Base-by-base conservation (phyloP, 139 green algal species). In the Deuterostichococcus epilithicus region DNA sequence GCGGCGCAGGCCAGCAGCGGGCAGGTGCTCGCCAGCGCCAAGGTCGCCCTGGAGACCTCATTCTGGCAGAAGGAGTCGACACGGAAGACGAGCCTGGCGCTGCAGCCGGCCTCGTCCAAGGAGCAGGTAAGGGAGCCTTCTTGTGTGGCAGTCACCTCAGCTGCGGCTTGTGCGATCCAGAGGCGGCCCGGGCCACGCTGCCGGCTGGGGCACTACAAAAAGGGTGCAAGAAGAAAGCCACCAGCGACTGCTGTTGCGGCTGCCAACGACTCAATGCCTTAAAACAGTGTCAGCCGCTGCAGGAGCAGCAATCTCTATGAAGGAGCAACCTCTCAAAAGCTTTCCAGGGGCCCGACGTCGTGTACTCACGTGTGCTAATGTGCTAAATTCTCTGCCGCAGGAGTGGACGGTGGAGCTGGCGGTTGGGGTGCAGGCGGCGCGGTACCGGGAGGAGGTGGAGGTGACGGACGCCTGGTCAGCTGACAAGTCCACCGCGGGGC, bases 1-100 rank as follows among this genome's bases (percentile, higher is more conserved):
- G 82, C 78, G 3, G 80, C 66, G 0, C 68, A 80, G 6, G 72
- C 75, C 26, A 87, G 86, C 30, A 33, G 69, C 1, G 83, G 83
- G 4, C 36, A 44, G 3, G 25, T 73, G 22, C 39, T 94, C 34
- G 86, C 73, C 22, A 70, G 26, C 5, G 74, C 59, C 25, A 39
- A 20, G 26, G 33, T 82, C 44, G 44, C 70, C 0, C 60, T 90
- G 28, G 74, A 80, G 69, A 80, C 60, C 33, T 22, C 33, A 23
- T 63, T 63, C 52, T 63, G 52, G 52, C 65, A 18, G 22, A 22
- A 44, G 65, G 38, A 23, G 65, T 8, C 2, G n/a, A 13, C 26
- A 28, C 65, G 65, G 13, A 44, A 2, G 20, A 13, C 25, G 33
- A 22, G 38, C 25, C 65, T 38, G 33, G 8, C 65, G 2, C 33